Conservation (phyloP, 2,329 filamentous ascomycete species). For the Colletotrichum higginsianum region DNA sequence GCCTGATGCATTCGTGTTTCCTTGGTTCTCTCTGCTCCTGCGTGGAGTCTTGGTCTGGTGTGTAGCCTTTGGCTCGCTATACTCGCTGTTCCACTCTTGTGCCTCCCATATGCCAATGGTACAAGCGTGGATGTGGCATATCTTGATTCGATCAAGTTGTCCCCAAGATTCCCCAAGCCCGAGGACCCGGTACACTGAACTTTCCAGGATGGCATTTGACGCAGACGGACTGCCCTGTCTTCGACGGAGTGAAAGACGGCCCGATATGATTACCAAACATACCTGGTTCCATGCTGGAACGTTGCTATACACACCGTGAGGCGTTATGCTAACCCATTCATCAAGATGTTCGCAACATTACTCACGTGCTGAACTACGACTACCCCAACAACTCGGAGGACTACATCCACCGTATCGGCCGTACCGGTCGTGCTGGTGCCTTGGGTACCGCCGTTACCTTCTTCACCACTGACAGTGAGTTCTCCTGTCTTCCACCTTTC, state of each 20-base stretch:
- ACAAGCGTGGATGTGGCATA: constrained; percentile 85
- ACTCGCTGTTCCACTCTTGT: constrained; percentile 84
- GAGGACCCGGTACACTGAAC: constrained; percentile 71
- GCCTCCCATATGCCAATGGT: constrained; percentile 72
- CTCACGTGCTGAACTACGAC: constrained; percentile 99
- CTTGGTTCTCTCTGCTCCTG: constrained; percentile 78
- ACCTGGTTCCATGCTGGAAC: constrained; percentile 70
- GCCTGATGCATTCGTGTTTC: constrained; percentile 90
- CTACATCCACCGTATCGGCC: constrained; percentile 96
- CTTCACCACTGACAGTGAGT: constrained; percentile 99
- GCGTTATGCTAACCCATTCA: constrained; percentile 81
- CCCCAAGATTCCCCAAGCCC: constrained; percentile 70
- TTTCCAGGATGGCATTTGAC: constrained; percentile 69
- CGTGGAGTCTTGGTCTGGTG: constrained; percentile 89
- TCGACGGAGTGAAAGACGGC: constrained; percentile 70
- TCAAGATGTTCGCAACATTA: constrained; percentile 99
- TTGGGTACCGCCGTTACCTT: constrained; percentile 97
- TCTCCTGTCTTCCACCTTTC: neutral
- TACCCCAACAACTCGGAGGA: constrained; percentile 99
- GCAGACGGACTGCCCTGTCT: constrained; percentile 74
- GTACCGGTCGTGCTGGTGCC: constrained; percentile 95
- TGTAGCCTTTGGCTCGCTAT: constrained; percentile 77
- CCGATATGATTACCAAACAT: constrained; percentile 65
- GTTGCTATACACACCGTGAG: constrained; percentile 70
- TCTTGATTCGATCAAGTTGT: constrained; percentile 84